A percentile compares a stretch with the other conserved stretches of the same genome.
Evolutionary conservation across 2,329 filamentous ascomycete genomes (phyloP).

Genomic region (Exophiala dermatitidis): DNA sequence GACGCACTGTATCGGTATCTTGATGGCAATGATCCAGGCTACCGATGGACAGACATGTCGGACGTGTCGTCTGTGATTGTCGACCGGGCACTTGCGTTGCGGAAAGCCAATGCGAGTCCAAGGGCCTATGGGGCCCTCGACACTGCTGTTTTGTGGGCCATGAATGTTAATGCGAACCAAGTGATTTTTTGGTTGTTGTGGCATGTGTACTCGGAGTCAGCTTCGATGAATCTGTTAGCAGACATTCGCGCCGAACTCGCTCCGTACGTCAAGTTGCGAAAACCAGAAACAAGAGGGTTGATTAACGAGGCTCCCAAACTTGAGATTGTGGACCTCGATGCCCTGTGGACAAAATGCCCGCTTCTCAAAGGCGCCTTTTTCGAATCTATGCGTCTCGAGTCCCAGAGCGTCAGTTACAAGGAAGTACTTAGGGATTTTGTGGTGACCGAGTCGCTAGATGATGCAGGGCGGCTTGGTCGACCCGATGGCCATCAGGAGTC

Average conservation of each 20-base stretch:
- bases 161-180: slow-evolving; percentile 47
- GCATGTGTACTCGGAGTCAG: slow-evolving; percentile 39
- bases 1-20: slow-evolving; percentile 38
- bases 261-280: slow-evolving; percentile 36
- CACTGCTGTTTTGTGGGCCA: slow-evolving; percentile 43
- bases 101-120: slow-evolving; percentile 25
- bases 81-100: slow-evolving; percentile 37
- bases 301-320: slow-evolving; percentile 40
- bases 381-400: slow-evolving; percentile 42
- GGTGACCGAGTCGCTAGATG: slow-evolving; percentile 35
- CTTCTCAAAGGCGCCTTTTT: slow-evolving; percentile 42
- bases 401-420: slow-evolving; percentile 39
- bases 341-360: slow-evolving; percentile 39
- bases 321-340: slow-evolving; percentile 34
- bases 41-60: slow-evolving; percentile 43
- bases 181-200: slow-evolving; percentile 48
- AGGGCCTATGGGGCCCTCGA: slow-evolving; percentile 37
- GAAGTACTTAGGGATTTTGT: slow-evolving; percentile 35
- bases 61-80: slow-evolving; percentile 43
- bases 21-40: slow-evolving; percentile 38
- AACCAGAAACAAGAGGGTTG: slow-evolving; percentile 34
- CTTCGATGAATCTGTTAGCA: slow-evolving; percentile 30
- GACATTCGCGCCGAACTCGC: slow-evolving; percentile 42
- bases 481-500: slow-evolving; percentile 28
- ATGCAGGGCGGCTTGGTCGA: slow-evolving; percentile 31